Percentiles rank a stretch among this genome's conserved stretches.
These are phyloP conservation scores for Paecilomyces formosus DNA, from an alignment of 2,329 filamentous ascomycete genomes.

Conservation along the genomic window DNA sequence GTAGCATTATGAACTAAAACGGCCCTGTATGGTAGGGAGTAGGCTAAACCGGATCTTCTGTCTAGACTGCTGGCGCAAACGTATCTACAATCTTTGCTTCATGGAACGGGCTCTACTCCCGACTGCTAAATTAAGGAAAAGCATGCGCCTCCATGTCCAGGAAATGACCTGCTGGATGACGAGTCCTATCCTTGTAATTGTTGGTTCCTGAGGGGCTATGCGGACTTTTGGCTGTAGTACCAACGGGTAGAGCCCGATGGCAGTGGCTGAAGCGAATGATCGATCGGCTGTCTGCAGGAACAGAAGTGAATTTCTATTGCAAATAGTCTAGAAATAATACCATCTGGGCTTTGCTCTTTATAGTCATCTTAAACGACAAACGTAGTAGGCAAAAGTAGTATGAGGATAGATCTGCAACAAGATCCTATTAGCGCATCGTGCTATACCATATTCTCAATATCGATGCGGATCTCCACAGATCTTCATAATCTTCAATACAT, in stretches of 20 bases:
- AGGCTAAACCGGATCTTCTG: background rate
- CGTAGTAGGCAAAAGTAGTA: background rate
- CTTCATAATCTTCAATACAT: too few relatives aligned
- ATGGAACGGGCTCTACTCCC: background rate
- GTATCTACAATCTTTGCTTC: background rate
- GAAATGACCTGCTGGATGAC: background rate
- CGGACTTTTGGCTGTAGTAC: background rate
- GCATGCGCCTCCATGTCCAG: background rate
- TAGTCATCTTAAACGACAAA: background rate
- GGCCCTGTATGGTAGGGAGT: too few relatives aligned
- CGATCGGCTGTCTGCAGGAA: background rate
- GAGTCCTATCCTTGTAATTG: background rate
- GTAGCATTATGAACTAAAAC: too few relatives aligned
- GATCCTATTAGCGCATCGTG: too few relatives aligned
- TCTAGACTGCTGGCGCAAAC: background rate
- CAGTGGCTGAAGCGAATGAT: background rate
- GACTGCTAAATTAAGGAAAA: background rate
- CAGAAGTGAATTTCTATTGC: background rate
- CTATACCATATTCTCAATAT: too few relatives aligned
- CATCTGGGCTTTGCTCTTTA: background rate
- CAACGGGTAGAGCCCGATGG: background rate
- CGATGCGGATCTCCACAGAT: too few relatives aligned
- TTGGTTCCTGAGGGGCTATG: background rate
- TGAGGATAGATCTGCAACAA: too few relatives aligned
- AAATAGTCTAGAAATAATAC: background rate